Evolutionary conservation across 371 early-diverging fungal genomes (phyloP).

Genomic region (Mucor saturninus): DNA sequence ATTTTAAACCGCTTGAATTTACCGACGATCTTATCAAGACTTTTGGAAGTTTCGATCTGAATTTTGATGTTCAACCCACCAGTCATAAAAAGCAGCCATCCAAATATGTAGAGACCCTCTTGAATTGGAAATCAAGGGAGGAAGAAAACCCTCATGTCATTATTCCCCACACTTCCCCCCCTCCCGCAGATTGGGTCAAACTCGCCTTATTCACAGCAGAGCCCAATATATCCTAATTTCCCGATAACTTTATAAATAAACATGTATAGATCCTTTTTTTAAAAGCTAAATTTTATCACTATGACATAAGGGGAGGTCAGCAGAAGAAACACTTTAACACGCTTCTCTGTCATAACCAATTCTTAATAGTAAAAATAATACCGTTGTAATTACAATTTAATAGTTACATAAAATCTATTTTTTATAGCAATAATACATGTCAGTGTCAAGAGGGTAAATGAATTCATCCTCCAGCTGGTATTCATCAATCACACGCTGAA

Average conservation of each 20-base stretch:
- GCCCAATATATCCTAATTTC: not conserved
- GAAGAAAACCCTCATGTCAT: slow-evolving; percentile 17
- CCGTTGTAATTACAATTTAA: no score
- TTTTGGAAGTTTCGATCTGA: slow-evolving; percentile 17
- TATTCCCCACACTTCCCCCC: slow-evolving; percentile 4
- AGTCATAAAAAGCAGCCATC: slow-evolving; percentile 1
- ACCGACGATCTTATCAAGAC: slow-evolving; percentile 9
- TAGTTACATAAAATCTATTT: slow-evolving; percentile 2
- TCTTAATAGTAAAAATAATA: not conserved
- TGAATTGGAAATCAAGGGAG: slow-evolving; percentile 18
- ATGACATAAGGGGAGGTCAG: no score
- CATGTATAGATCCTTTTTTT: not conserved
- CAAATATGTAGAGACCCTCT: slow-evolving; percentile 16
- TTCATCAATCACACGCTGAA: slow-evolving; percentile 33
- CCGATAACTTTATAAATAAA: not conserved
- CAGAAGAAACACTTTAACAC: no score
- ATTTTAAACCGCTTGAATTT: slow-evolving; percentile 13
- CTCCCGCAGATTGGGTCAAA: slow-evolving; percentile 5
- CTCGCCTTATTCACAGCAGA: no score
- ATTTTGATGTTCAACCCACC: not conserved
- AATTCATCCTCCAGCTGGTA: slow-evolving; percentile 15
- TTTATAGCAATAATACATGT: slow-evolving; percentile 38
- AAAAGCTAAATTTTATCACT: no score
- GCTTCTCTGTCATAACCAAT: not conserved
- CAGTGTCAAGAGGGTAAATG: slow-evolving; percentile 42